Evolutionary conservation across 2,329 filamentous ascomycete species (phyloP), one percentile per base, ranked within the genome.

Genomic region (Hansfordia pulvinata): DNA sequence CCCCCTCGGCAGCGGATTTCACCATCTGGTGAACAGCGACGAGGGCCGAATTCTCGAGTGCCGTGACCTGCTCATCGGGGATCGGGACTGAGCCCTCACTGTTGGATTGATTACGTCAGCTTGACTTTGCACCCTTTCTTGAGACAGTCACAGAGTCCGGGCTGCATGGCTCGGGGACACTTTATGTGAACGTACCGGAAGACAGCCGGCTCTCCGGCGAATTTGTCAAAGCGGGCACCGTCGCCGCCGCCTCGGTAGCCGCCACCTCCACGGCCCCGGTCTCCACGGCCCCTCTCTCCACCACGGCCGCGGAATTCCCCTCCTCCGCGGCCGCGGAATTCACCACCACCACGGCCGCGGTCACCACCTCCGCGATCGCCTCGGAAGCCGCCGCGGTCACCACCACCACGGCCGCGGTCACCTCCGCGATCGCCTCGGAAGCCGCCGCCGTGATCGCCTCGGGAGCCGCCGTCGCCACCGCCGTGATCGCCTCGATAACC

Each of bases 11-110:
- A 4, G 47, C 34, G 14, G 60, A 38, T 20, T 49, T 46, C 9
- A 41, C 41, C 50, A 63, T 53, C 26, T 54, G 41, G 3, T 42
- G n/a, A n/a, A n/a, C n/a, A n/a, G n/a, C 35, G 3, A 43, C 42
- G 2, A 63, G 29, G n/a, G 37, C 33, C 8, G 35, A 29, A 17
- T 47, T 36, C 6, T 46, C 40, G 3, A 42, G 32, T 4, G 46
- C 36, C 13, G 53, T 37, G 4, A 63, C 43, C 6, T 48, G 37
- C 27, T 64, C 36, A 31, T 66, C 62, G 0, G 64, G 47, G 12
- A 50, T 40, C 8, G 42, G 44, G 8, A 56, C 40, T 0, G 27
- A 14, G 1, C 27, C 14, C n/a, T 54, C 46, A 1, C 35, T 35
- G 17, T 20, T 16, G 12, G 26, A 16, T 15, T n/a, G 25, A 25